Evolutionary conservation across 352 stramenopile species (phyloP).

Genomic region (Globisporangium acanthophoron): DNA sequence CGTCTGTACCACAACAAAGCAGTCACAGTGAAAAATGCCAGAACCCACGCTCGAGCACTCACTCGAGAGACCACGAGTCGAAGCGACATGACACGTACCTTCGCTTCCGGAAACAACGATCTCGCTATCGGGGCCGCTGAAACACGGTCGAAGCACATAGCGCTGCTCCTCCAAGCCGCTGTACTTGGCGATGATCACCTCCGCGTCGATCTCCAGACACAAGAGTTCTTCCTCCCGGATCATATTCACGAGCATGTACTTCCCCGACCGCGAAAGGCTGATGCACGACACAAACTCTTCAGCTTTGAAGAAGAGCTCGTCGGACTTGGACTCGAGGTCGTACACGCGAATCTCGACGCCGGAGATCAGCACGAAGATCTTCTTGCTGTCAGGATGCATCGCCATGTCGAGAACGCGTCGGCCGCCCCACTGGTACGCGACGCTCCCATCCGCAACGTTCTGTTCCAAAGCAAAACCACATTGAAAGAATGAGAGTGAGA

Average conservation of each 20-base stretch:
- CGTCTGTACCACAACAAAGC: constrained; percentile 24
- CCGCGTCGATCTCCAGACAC: constrained; percentile 40
- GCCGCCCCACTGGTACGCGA: constrained; percentile 65
- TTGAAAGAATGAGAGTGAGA: neutral
- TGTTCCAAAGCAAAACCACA: constrained; percentile 9
- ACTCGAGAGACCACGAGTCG: neutral
- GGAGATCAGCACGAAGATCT: constrained; percentile 54
- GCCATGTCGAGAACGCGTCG: constrained; percentile 53
- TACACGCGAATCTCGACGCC: constrained; percentile 56
- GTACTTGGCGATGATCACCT: constrained; percentile 42
- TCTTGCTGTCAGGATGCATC: constrained; percentile 45
- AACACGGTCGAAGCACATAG: constrained; percentile 63
- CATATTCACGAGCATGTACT: constrained; percentile 56
- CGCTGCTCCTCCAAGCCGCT: constrained; percentile 52
- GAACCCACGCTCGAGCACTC: neutral
- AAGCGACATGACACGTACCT: constrained; percentile 27
- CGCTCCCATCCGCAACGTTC: constrained; percentile 44
- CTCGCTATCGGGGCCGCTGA: constrained; percentile 40
- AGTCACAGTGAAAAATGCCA: neutral
- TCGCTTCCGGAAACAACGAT: constrained; percentile 64
- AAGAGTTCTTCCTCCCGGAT: constrained; percentile 55
- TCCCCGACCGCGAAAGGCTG: constrained; percentile 31
- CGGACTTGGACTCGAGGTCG: constrained; percentile 48
- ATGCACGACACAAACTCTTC: constrained; percentile 58
- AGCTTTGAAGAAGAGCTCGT: constrained; percentile 45